Percentiles rank a stretch among this genome's conserved stretches.
phyloP scores from a whole-genome alignment of 1,139 yeast genomes.

The Yamadazyma dushanensis region DNA sequence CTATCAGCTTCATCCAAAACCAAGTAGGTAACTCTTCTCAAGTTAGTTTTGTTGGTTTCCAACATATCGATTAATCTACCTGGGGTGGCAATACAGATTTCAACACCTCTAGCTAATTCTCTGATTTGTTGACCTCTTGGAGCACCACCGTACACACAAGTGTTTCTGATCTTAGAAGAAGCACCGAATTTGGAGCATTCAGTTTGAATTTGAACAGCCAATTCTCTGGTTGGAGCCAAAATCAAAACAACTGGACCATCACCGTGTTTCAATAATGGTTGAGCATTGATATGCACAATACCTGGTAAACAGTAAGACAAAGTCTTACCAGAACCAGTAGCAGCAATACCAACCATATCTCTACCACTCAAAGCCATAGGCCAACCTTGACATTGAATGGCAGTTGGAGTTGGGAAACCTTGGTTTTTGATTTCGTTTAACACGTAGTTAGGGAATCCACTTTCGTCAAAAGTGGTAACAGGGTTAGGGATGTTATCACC shows the following conservation, averaged over 20 bases:
- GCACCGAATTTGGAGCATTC: conserved; percentile 95
- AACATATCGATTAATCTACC: conserved; percentile 98
- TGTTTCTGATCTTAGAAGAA: conserved; percentile 90
- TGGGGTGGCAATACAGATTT: conserved; percentile 94
- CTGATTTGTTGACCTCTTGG: conserved; percentile 97
- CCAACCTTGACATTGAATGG: conserved; percentile 99
- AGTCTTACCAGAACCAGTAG: conserved; percentile 99
- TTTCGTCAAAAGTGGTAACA: conserved; percentile 88
- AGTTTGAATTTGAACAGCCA: conserved; percentile 95
- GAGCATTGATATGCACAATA: conserved; percentile 97
- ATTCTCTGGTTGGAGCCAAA: conserved; percentile 97
- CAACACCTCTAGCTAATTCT: conserved; percentile 92
- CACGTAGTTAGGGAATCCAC: conserved; percentile 95
- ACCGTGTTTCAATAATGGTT: conserved; percentile 87
- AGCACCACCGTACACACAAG: conserved; percentile 99
- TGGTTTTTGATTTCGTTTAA: conserved; percentile 84
- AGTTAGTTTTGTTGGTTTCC: conserved; percentile 91
- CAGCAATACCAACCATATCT: conserved; percentile 98
- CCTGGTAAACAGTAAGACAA: conserved; percentile 95
- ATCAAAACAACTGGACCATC: conserved; percentile 98
- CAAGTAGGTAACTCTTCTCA: conserved; percentile 78
- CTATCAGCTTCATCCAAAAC: conserved; percentile 97
- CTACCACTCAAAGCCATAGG: conserved; percentile 99
- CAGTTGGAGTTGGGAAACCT: conserved; percentile 93
- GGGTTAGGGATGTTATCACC: conserved; percentile 95